A percentile compares a stretch with the other conserved stretches of the same genome.
phyloP scores from a whole-genome alignment of 768 basidiomycete genomes.

The Phlegmacium glaucopus region DNA sequence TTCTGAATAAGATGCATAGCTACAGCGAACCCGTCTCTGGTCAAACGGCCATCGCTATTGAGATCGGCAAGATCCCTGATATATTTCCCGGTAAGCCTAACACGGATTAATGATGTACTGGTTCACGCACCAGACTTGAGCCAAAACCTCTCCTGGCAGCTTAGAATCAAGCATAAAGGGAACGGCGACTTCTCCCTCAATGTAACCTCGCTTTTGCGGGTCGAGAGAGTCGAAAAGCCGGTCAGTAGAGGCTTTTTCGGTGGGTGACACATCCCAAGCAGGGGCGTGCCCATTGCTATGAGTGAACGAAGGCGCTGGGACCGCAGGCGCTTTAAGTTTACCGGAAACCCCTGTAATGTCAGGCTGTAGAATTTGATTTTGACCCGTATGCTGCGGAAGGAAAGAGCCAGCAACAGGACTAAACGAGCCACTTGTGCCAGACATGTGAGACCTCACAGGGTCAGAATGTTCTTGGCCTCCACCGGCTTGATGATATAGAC shows the following conservation, averaged over 20 bases:
- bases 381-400: constrained; percentile 66
- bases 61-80: constrained; percentile 92
- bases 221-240: constrained; percentile 83
- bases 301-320: constrained; percentile 38
- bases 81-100: constrained; percentile 1
- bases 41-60: constrained; percentile 81
- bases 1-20: constrained; percentile 92
- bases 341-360: constrained; percentile 40
- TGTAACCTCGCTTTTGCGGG: constrained; percentile 64
- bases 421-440: constrained; percentile 59
- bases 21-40: constrained; percentile 90
- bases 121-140: constrained; percentile 78
- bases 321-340: constrained; percentile 27
- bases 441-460: constrained; percentile 47
- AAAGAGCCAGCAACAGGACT: constrained; percentile 50
- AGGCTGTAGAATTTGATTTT: constrained; percentile 46
- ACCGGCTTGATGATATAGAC: constrained; percentile 80
- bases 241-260: constrained; percentile 79
- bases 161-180: constrained; percentile 94
- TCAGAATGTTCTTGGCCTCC: constrained; percentile 37
- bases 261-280: constrained; percentile 79
- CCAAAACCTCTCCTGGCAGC: constrained; percentile 77
- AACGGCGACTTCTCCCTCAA: constrained; percentile 93
- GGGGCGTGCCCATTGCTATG: constrained; percentile 22
- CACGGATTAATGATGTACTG: not conserved